A percentile compares a stretch with the other conserved stretches of the same genome.
Conservation (phyloP, 225 moss, liverwort and hornwort species). For the Marchantia paleacea region DNA sequence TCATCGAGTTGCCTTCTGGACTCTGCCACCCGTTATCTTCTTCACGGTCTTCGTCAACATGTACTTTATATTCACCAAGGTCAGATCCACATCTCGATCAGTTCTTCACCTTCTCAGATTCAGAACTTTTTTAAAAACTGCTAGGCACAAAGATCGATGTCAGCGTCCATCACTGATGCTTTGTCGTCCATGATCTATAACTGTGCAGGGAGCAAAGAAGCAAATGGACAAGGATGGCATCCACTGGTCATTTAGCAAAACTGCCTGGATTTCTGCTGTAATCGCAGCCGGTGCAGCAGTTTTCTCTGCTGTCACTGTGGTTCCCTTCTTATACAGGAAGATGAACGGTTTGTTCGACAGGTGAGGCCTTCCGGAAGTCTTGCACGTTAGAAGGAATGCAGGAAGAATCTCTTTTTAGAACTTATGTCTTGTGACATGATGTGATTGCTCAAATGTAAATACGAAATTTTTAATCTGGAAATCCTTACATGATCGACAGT, state of each 20-base stretch:
- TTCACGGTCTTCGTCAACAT: constrained; percentile 35
- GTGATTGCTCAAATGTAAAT: no score
- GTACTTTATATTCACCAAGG: constrained; percentile 44
- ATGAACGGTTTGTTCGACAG: constrained; percentile 28
- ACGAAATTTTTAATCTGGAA: no score
- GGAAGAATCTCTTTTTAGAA: no score
- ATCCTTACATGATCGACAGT: background rate
- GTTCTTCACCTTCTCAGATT: background rate
- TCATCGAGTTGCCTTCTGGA: constrained; percentile 31
- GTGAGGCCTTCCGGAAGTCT: background rate
- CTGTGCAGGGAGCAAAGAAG: constrained; percentile 32
- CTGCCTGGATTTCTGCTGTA: constrained; percentile 29
- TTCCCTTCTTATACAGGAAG: constrained; percentile 26
- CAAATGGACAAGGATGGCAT: constrained; percentile 15
- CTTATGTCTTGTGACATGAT: no score
- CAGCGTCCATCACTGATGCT: no score
- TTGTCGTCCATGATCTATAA: no score
- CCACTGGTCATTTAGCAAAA: constrained; percentile 31
- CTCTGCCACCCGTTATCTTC: constrained; percentile 28
- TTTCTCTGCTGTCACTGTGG: constrained; percentile 17
- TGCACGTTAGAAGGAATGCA: no score
- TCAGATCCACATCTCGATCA: background rate
- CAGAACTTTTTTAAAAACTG: no score
- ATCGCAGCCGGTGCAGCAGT: constrained; percentile 1
- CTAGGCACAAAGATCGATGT: background rate